phyloP scores from a whole-genome alignment of 2,329 filamentous ascomycete species.

The Domatiomyces catenatus region DNA sequence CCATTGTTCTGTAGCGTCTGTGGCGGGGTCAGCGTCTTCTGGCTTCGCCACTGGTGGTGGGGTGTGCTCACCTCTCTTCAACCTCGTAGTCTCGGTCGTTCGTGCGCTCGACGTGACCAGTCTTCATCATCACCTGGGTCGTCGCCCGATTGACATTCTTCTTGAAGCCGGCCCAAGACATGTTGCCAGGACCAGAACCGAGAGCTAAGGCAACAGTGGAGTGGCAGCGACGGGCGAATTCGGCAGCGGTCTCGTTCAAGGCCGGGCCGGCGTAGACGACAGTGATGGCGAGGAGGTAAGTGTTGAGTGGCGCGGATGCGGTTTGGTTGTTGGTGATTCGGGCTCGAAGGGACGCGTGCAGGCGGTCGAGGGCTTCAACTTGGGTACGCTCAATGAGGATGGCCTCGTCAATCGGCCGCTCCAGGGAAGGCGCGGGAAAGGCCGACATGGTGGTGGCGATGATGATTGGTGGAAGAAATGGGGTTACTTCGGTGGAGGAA shows the following conservation, averaged over 20 bases:
- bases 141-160: constrained; percentile 98
- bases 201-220: neutral
- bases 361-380: neutral
- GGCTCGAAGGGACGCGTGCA: too few relatives aligned
- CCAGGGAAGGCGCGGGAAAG: neutral
- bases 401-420: neutral
- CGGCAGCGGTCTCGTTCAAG: neutral
- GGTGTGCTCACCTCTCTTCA: constrained; percentile 56
- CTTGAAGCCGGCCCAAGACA: constrained; percentile 52
- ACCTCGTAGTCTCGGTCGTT: constrained; percentile 98
- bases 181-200: constrained; percentile 5
- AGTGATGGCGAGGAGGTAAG: neutral
- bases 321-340: neutral
- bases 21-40: constrained; percentile 4
- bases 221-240: neutral
- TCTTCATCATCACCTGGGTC: constrained; percentile 99
- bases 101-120: constrained; percentile 93
- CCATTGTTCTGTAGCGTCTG: constrained; percentile 94
- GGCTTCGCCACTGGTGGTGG: constrained; percentile 1
- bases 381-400: neutral
- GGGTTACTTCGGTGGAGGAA: neutral
- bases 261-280: neutral
- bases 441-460: neutral
- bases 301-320: neutral
- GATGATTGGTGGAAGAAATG: neutral